phyloP scores from a whole-genome alignment of 2,329 filamentous ascomycete genomes.

The Neonectria coccinea region DNA sequence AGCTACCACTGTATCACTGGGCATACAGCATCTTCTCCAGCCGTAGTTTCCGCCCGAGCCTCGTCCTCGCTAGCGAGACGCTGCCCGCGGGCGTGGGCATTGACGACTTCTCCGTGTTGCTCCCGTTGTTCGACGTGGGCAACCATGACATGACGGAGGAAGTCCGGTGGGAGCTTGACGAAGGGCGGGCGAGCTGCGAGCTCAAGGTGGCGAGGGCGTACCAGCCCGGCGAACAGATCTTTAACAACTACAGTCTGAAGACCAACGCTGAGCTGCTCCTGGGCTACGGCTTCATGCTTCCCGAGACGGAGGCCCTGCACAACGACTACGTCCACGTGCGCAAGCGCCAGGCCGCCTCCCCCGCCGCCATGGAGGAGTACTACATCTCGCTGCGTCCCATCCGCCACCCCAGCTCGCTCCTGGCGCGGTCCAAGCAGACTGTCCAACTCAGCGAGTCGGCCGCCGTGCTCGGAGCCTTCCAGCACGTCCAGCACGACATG shows the following conservation, averaged over 20 bases:
- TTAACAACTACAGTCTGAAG: slow-evolving; percentile 80
- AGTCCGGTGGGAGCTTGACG: slow-evolving; percentile 68
- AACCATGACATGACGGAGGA: slow-evolving; percentile 75
- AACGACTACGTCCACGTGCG: slow-evolving; percentile 71
- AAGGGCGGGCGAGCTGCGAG: slow-evolving; percentile 53
- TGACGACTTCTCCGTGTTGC: slow-evolving; percentile 74
- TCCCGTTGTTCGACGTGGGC: slow-evolving; percentile 78
- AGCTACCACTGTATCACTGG: slow-evolving; percentile 69
- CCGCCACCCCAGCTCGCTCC: slow-evolving; percentile 59
- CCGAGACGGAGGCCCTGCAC: slow-evolving; percentile 60
- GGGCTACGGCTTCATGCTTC: slow-evolving; percentile 72
- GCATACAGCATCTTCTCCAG: slow-evolving; percentile 74
- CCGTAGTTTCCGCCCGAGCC: slow-evolving; percentile 72
- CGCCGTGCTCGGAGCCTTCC: slow-evolving; percentile 54
- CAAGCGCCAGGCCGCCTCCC: slow-evolving; percentile 51
- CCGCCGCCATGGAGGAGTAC: slow-evolving; percentile 55
- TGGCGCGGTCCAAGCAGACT: slow-evolving; percentile 56
- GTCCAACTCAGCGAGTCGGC: slow-evolving; percentile 47
- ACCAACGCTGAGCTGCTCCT: slow-evolving; percentile 78
- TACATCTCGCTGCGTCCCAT: slow-evolving; percentile 66
- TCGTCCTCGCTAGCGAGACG: slow-evolving; percentile 59
- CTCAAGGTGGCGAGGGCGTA: slow-evolving; percentile 59
- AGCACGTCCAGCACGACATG: slow-evolving; percentile 65
- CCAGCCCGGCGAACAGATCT: slow-evolving; percentile 66
- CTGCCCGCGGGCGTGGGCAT: slow-evolving; percentile 50